A percentile compares a stretch with the other conserved stretches of the same genome.
These are phyloP conservation scores for Cladosporium sp. DNA, from an alignment of 2,329 filamentous ascomycete genomes.

Conservation along the genomic window DNA sequence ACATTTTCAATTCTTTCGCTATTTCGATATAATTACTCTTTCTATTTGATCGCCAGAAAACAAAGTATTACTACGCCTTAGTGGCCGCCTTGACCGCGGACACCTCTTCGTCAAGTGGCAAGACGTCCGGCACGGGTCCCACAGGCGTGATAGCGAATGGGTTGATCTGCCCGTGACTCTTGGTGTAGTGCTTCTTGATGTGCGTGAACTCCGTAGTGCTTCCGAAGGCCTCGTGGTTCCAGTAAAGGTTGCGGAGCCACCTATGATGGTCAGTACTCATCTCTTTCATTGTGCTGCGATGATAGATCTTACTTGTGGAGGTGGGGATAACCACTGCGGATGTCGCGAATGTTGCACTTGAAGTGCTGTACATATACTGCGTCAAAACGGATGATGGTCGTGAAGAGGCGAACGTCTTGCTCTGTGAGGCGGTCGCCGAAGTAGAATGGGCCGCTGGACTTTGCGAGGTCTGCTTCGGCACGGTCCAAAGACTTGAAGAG, in stretches of 20 bases:
- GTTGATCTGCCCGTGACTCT: slow-evolving; percentile 63
- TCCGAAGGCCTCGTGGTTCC: slow-evolving; percentile 72
- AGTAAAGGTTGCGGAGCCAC: slow-evolving; percentile 83
- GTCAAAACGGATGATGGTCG: slow-evolving; percentile 62
- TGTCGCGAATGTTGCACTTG: slow-evolving; percentile 77
- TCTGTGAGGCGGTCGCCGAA: slow-evolving; percentile 45
- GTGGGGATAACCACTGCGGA: slow-evolving; percentile 75
- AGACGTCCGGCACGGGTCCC: slow-evolving; percentile 77
- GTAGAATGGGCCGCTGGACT: slow-evolving; percentile 43
- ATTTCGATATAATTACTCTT: too few relatives aligned
- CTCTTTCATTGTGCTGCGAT: accelerated
- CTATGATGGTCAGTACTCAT: slow-evolving; percentile 7
- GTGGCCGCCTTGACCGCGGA: slow-evolving; percentile 44
- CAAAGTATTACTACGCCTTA: background rate
- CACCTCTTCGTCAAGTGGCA: slow-evolving; percentile 76
- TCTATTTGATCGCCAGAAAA: too few relatives aligned
- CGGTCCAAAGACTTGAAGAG: slow-evolving; percentile 48
- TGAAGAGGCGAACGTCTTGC: slow-evolving; percentile 49
- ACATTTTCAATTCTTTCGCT: too few relatives aligned
- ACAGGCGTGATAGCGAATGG: slow-evolving; percentile 71
- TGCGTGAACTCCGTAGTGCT: slow-evolving; percentile 89
- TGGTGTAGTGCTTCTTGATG: slow-evolving; percentile 78
- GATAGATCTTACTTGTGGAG: slow-evolving; percentile 54
- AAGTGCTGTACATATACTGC: slow-evolving; percentile 62
- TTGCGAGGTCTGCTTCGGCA: slow-evolving; percentile 40